Conservation (phyloP, 345 rosid genomes). For the Dipteronia sinensis region DNA sequence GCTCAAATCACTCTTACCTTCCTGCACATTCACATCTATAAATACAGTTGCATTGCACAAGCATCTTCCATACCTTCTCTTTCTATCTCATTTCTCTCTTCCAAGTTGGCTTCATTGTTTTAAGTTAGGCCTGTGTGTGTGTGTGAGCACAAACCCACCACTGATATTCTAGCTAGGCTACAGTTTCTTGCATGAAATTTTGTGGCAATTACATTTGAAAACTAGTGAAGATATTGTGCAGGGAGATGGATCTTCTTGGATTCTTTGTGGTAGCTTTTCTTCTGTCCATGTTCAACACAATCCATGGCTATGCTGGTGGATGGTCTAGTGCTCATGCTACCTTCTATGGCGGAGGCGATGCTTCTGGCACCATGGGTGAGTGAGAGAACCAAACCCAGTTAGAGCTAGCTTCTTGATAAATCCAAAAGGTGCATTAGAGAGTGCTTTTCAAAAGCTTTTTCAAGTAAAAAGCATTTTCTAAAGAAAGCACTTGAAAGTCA, state of each 20-base stretch:
- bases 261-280: constrained; percentile 27
- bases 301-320: constrained; percentile 32
- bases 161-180: constrained; percentile 3
- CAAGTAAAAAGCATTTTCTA: neutral
- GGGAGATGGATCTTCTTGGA: constrained; percentile 42
- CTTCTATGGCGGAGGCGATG: constrained; percentile 50
- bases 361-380: constrained; percentile 55
- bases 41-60: constrained; percentile 12
- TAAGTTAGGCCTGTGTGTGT: constrained; percentile 1
- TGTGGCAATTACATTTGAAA: neutral
- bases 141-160: constrained; percentile 14
- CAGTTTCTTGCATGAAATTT: neutral
- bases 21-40: constrained; percentile 22
- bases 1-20: constrained; percentile 5
- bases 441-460: neutral
- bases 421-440: neutral
- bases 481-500: neutral
- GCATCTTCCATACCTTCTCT: constrained; percentile 8
- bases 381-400: neutral
- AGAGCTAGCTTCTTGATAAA: neutral
- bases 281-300: constrained; percentile 35
- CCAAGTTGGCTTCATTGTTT: constrained; percentile 12
- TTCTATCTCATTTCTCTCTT: constrained; percentile 1
- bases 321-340: constrained; percentile 50
- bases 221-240: constrained; percentile 15